Conservation (phyloP, 148 eudicot species). For the Cornus controversa region DNA sequence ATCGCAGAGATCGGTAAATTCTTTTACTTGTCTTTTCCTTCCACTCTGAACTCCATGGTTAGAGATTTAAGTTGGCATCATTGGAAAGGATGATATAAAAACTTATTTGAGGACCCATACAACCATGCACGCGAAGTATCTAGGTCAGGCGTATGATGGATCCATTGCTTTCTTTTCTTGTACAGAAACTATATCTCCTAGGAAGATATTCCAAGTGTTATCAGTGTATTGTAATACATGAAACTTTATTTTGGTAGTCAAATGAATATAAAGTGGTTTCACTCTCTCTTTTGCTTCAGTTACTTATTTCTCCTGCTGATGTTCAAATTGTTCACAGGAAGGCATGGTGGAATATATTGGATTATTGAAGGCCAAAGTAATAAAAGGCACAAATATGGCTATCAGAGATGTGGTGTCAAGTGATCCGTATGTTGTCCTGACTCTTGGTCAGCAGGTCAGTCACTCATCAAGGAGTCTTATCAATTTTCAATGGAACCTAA, state of each 20-base stretch:
- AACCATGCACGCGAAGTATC: background rate
- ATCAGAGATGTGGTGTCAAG: conserved; percentile 91
- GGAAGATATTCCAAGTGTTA: background rate
- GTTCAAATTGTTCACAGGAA: conserved; percentile 51
- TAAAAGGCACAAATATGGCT: conserved; percentile 89
- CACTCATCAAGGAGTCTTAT: background rate
- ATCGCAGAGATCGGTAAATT: conserved; percentile 22
- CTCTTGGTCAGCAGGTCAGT: conserved; percentile 82
- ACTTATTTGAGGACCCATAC: background rate
- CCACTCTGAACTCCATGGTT: background rate
- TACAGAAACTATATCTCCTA: background rate
- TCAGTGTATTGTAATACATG: background rate
- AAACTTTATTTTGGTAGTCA: background rate
- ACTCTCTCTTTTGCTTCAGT: background rate
- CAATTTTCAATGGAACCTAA: too few relatives aligned
- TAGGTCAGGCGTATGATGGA: background rate
- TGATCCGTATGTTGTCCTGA: conserved; percentile 85
- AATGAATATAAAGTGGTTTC: background rate
- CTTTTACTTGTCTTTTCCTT: background rate
- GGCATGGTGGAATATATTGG: conserved; percentile 92
- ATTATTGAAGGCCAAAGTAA: conserved; percentile 66
- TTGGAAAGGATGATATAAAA: background rate
- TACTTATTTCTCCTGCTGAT: conserved; percentile 9
- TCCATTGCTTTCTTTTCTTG: background rate
- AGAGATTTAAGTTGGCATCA: background rate